Percentiles rank a stretch among this genome's conserved stretches.
Conservation (phyloP, 129 eudicot species). For the Centrapalus pauciflorus region DNA sequence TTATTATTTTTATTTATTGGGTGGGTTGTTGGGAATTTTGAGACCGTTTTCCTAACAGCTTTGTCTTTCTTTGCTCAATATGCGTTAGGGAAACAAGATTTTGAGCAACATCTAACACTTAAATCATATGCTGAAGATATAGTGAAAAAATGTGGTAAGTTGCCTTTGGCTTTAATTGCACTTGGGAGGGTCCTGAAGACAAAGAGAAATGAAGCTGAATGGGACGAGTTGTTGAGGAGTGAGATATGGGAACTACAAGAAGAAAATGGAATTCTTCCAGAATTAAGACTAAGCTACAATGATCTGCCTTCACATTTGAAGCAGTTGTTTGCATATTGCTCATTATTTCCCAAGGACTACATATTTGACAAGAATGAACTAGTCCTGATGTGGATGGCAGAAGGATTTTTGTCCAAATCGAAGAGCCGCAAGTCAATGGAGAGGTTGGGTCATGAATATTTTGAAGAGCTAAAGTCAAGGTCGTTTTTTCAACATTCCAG, state of each 20-base stretch:
- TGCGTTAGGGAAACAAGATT: slow-evolving; percentile 19
- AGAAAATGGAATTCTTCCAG: slow-evolving; percentile 25
- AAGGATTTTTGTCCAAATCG: slow-evolving; percentile 12
- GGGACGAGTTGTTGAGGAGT: slow-evolving; percentile 27
- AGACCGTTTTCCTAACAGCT: too few relatives aligned
- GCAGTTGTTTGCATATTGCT: slow-evolving; percentile 30
- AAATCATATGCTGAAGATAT: slow-evolving; percentile 20
- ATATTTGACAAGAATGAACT: slow-evolving; percentile 4
- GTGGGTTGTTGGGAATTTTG: too few relatives aligned
- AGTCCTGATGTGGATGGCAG: slow-evolving; percentile 3
- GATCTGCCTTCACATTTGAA: slow-evolving; percentile 34
- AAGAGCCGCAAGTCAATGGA: slow-evolving; percentile 10
- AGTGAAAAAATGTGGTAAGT: slow-evolving; percentile 29
- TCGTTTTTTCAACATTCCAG: slow-evolving; percentile 17
- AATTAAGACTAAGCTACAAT: slow-evolving; percentile 29
- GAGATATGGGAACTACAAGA: slow-evolving; percentile 23
- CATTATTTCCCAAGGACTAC: slow-evolving; percentile 26
- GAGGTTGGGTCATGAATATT: slow-evolving; percentile 11
- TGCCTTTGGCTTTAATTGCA: slow-evolving; percentile 35
- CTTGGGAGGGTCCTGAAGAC: slow-evolving; percentile 28
- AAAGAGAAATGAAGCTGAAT: neutral
- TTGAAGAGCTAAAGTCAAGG: neutral
- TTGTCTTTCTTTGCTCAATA: slow-evolving; percentile 33
- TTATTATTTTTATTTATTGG: too few relatives aligned
- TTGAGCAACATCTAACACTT: slow-evolving; percentile 11